Percentiles rank a stretch among this genome's conserved stretches.
phyloP scores from a whole-genome alignment of 768 basidiomycete genomes.

The Tulasnella sp. region DNA sequence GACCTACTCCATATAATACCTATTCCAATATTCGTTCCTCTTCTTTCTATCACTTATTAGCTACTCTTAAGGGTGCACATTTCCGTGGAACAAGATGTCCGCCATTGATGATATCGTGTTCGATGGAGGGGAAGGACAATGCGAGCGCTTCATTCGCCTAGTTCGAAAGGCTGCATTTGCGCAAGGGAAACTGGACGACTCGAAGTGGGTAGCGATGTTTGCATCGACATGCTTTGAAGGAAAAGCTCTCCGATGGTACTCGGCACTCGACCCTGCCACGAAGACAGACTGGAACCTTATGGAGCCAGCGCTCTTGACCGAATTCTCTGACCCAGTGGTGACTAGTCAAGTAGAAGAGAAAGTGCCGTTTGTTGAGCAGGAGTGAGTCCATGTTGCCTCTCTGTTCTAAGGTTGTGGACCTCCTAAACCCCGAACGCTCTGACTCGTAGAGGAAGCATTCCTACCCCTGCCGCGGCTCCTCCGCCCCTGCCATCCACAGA shows the following conservation, averaged over 20 bases:
- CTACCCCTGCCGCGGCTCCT: background rate
- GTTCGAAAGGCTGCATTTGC: background rate
- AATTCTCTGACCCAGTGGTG: background rate
- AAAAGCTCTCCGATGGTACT: background rate
- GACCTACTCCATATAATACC: background rate
- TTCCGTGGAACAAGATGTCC: background rate
- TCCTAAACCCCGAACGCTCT: background rate
- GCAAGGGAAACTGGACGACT: background rate
- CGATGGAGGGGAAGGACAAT: slow-evolving; percentile 2
- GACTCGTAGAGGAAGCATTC: background rate
- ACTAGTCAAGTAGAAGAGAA: background rate
- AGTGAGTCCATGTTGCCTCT: background rate
- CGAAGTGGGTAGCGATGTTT: background rate
- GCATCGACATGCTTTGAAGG: slow-evolving; percentile 1
- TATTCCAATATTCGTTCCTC: background rate
- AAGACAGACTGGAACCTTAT: background rate
- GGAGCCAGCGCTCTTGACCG: background rate
- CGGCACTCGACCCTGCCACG: background rate
- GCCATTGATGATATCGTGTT: background rate
- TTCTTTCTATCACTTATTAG: background rate
- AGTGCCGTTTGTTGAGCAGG: background rate
- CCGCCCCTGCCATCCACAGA: background rate
- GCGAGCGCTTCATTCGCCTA: slow-evolving; percentile 1
- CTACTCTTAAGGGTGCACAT: background rate
- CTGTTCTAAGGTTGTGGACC: background rate